Evolutionary conservation across 257 asterid species (phyloP).

Genomic region (Osmanthus fragrans): DNA sequence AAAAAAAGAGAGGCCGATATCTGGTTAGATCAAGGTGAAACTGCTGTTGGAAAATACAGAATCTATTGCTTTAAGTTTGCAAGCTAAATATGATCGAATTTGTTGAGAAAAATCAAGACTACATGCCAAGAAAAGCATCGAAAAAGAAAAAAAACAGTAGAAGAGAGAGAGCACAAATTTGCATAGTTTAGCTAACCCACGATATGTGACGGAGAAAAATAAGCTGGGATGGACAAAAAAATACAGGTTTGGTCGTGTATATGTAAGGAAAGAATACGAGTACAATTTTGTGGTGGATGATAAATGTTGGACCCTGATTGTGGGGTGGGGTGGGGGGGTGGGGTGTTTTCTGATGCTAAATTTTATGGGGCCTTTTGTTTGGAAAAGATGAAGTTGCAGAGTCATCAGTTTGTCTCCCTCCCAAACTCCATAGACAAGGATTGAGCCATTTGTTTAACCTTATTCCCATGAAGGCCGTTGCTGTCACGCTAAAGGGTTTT

Average conservation of each 20-base stretch:
- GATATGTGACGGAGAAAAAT: not conserved
- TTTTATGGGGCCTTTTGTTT: conserved; percentile 50
- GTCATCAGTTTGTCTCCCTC: conserved; percentile 44
- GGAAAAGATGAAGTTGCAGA: conserved; percentile 42
- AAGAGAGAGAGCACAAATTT: too few relatives aligned
- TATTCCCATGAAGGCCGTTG: conserved; percentile 17
- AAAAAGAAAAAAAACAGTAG: not conserved
- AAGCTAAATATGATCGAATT: not conserved
- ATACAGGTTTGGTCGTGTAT: not conserved
- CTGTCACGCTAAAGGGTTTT: conserved; percentile 16
- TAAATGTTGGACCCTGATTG: conserved; percentile 40
- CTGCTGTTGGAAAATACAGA: not conserved
- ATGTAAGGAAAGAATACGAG: not conserved
- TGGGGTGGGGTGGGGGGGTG: not conserved
- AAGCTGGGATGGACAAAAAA: not conserved
- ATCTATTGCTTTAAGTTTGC: not conserved
- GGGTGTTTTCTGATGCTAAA: conserved; percentile 30
- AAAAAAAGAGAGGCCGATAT: not conserved
- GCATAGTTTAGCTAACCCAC: not conserved
- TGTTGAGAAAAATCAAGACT: not conserved
- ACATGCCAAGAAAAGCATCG: not conserved
- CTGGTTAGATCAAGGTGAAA: not conserved
- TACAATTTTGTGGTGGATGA: conserved; percentile 34
- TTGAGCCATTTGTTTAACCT: conserved; percentile 11
- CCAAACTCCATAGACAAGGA: conserved; percentile 34